These are phyloP conservation scores for Odontarrhena argentea DNA, from an alignment of 345 rosid species.

Conservation along the genomic window DNA sequence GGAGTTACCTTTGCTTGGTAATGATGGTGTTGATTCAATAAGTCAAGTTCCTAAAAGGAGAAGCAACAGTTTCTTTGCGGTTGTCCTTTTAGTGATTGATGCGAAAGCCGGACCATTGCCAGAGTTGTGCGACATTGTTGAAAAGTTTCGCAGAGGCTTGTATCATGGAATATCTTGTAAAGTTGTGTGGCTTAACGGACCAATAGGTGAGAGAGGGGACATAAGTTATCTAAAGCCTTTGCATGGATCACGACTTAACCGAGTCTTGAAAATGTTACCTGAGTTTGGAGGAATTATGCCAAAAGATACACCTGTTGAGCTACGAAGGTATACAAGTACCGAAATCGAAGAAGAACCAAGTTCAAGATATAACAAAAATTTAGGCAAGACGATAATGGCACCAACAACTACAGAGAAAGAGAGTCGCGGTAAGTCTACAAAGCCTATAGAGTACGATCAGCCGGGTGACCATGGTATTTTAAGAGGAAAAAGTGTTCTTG, in stretches of 20 bases:
- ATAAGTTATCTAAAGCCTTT: constrained; percentile 54
- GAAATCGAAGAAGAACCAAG: constrained; percentile 40
- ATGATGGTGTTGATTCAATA: constrained; percentile 54
- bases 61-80: constrained; percentile 33
- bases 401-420: constrained; percentile 2
- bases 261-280: constrained; percentile 56
- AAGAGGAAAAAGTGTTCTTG: constrained; percentile 59
- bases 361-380: constrained; percentile 25
- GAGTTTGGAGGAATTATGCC: constrained; percentile 52
- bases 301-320: constrained; percentile 28
- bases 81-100: constrained; percentile 63
- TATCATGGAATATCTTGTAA: constrained; percentile 37
- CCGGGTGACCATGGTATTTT: constrained; percentile 35
- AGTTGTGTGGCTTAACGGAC: constrained; percentile 73
- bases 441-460: constrained; percentile 22
- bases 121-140: constrained; percentile 43
- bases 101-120: constrained; percentile 50
- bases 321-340: constrained; percentile 8
- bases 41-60: constrained; percentile 33
- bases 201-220: constrained; percentile 37
- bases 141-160: constrained; percentile 52
- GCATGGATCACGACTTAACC: constrained; percentile 68
- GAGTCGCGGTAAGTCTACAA: constrained; percentile 7
- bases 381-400: constrained; percentile 9
- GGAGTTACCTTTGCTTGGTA: constrained; percentile 55